These are phyloP conservation scores for Mrakia frigida DNA, from an alignment of 768 basidiomycete species.

Conservation along the genomic window DNA sequence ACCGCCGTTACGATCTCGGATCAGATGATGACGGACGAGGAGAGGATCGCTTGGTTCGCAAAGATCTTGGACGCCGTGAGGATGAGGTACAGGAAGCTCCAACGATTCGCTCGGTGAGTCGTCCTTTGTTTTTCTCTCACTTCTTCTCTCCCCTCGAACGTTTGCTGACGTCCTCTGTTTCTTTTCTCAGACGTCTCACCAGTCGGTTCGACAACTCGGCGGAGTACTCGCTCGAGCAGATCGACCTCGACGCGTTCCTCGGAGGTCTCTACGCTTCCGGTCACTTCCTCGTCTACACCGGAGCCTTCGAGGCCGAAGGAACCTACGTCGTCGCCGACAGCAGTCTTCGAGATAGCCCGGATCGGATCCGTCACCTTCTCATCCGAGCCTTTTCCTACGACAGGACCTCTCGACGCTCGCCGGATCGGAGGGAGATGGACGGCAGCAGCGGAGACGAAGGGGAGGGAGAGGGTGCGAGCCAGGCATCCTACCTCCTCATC, in stretches of 20 bases:
- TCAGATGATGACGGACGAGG: constrained; percentile 63
- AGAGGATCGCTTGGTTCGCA: constrained; percentile 80
- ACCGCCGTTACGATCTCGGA: constrained; percentile 23
- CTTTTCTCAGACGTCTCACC: constrained; percentile 48
- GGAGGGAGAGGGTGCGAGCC: constrained; percentile 31
- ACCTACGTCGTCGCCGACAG: constrained; percentile 82
- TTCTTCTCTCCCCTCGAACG: not conserved
- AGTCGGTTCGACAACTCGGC: constrained; percentile 90
- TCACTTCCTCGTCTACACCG: constrained; percentile 91
- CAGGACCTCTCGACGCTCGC: not conserved
- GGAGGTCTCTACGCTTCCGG: constrained; percentile 70
- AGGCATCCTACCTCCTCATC: constrained; percentile 65
- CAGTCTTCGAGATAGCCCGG: constrained; percentile 67
- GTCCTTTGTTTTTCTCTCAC: not conserved
- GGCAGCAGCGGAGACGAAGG: constrained; percentile 51
- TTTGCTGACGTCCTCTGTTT: not conserved
- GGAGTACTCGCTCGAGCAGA: constrained; percentile 73
- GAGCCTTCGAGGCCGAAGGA: constrained; percentile 78
- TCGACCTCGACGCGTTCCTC: constrained; percentile 69
- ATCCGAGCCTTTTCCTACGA: constrained; percentile 67
- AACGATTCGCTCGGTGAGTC: constrained; percentile 78
- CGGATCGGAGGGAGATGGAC: constrained; percentile 15
- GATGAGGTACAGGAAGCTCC: constrained; percentile 84
- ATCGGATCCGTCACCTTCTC: constrained; percentile 71
- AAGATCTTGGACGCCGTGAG: constrained; percentile 91